A percentile compares a stretch with the other conserved stretches of the same genome.
phyloP scores from a whole-genome alignment of 331 rosid species.

The Malus hybrid region DNA sequence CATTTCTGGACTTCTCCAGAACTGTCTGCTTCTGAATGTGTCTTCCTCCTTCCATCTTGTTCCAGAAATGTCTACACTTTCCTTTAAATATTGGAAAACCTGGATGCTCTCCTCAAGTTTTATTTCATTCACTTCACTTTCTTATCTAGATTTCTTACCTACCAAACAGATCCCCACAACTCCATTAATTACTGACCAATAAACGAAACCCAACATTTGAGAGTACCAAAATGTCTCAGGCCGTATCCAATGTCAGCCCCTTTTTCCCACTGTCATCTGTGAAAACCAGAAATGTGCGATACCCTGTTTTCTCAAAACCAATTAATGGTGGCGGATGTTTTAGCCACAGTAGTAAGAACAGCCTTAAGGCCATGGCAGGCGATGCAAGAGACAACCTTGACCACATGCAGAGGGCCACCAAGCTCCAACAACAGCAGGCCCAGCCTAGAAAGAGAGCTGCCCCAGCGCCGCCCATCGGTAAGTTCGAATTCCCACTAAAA shows the following conservation, averaged over 20 bases:
- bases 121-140: background rate
- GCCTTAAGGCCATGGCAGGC: slow-evolving; percentile 34
- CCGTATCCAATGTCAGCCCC: slow-evolving; percentile 8
- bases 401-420: slow-evolving; percentile 32
- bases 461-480: slow-evolving; percentile 55
- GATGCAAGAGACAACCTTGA: slow-evolving; percentile 45
- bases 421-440: slow-evolving; percentile 16
- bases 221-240: slow-evolving; percentile 15
- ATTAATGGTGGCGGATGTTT: background rate
- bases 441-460: slow-evolving; percentile 36
- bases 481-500: background rate
- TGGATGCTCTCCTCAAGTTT: background rate
- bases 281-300: background rate
- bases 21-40: background rate
- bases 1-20: background rate
- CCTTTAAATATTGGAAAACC: slow-evolving; percentile 1
- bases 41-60: background rate
- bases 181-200: background rate
- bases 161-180: background rate
- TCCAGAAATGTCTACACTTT: slow-evolving; percentile 2
- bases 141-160: background rate
- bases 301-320: slow-evolving; percentile 11
- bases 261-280: slow-evolving; percentile 13
- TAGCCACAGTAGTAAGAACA: background rate
- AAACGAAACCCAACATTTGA: background rate